phyloP scores from a whole-genome alignment of 2,329 filamentous ascomycete species.

The Akanthomyces dipterigenus region DNA sequence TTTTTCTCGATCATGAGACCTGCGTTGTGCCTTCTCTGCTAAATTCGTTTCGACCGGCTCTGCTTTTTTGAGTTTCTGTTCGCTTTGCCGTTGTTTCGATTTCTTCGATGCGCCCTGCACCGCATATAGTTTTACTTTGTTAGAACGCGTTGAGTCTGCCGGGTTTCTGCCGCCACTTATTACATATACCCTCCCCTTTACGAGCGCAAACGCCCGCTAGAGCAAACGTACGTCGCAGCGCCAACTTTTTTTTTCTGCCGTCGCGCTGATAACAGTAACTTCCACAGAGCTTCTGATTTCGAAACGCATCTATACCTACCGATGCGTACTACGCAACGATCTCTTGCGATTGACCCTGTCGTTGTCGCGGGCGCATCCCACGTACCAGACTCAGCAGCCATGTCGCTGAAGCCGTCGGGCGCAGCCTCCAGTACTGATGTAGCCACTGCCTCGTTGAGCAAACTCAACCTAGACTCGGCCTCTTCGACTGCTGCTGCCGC shows the following conservation, averaged over 20 bases:
- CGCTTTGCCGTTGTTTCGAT: not conserved
- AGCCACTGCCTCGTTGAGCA: constrained; percentile 2
- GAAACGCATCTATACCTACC: constrained; percentile 14
- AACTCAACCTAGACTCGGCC: constrained; percentile 1
- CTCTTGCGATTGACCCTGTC: constrained; percentile 13
- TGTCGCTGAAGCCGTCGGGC: not conserved
- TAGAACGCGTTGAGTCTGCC: not conserved
- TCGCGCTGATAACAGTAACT: not conserved
- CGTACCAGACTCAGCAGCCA: not conserved
- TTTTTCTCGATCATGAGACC: constrained; percentile 11
- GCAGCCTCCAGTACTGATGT: not conserved
- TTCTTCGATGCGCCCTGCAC: constrained; percentile 11
- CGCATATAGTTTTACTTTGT: not conserved
- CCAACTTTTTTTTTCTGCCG: not conserved
- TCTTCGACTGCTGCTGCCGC: not conserved
- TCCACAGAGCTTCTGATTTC: not conserved
- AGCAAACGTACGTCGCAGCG: not conserved
- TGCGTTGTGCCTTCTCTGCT: constrained; percentile 10
- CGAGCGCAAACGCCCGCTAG: constrained; percentile 1
- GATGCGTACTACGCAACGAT: constrained; percentile 10
- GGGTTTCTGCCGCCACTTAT: not conserved
- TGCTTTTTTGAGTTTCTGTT: constrained; percentile 8
- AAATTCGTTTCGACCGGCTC: constrained; percentile 11
- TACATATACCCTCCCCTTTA: constrained; percentile 2
- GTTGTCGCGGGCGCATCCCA: constrained; percentile 7